A percentile compares a stretch with the other conserved stretches of the same genome.
phyloP scores from a whole-genome alignment of 2,329 filamentous ascomycete genomes.

The Diaporthe sp. region DNA sequence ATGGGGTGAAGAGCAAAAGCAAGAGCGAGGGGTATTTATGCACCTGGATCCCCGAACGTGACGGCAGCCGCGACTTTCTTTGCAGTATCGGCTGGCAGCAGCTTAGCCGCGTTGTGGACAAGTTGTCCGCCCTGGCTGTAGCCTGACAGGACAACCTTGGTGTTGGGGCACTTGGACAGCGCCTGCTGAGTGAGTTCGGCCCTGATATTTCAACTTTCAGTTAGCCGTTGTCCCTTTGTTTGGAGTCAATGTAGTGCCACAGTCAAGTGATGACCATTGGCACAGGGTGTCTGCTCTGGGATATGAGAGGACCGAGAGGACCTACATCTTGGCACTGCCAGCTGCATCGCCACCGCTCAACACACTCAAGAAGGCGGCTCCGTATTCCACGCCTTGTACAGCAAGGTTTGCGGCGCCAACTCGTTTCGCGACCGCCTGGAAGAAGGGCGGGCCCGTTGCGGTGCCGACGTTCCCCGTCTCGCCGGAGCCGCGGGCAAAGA shows the following conservation, averaged over 20 bases:
- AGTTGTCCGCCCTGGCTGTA: constrained; percentile 47
- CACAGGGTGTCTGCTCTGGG: background rate
- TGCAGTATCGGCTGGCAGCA: background rate
- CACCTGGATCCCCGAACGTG: constrained; percentile 39
- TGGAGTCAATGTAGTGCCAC: background rate
- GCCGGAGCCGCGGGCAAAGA: constrained; percentile 49
- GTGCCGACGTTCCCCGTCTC: constrained; percentile 48
- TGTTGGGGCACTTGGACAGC: constrained; percentile 46
- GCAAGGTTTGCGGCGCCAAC: constrained; percentile 42
- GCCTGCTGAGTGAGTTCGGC: constrained; percentile 32
- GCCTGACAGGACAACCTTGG: constrained; percentile 55
- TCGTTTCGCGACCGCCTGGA: constrained; percentile 42
- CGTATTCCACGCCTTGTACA: constrained; percentile 49
- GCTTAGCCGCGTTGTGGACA: constrained; percentile 44
- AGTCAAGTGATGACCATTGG: background rate
- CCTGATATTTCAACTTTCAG: background rate
- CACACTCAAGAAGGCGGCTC: constrained; percentile 45
- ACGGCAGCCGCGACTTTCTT: constrained; percentile 29
- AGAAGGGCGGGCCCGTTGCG: constrained; percentile 46
- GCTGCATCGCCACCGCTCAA: constrained; percentile 45
- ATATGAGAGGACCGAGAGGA: background rate
- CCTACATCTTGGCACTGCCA: constrained; percentile 39
- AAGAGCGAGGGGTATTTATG: background rate
- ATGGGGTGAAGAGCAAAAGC: too few relatives aligned
- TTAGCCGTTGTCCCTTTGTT: background rate